Conservation (phyloP, 1,139 yeast species). For the Saccharomyces hybrid region DNA sequence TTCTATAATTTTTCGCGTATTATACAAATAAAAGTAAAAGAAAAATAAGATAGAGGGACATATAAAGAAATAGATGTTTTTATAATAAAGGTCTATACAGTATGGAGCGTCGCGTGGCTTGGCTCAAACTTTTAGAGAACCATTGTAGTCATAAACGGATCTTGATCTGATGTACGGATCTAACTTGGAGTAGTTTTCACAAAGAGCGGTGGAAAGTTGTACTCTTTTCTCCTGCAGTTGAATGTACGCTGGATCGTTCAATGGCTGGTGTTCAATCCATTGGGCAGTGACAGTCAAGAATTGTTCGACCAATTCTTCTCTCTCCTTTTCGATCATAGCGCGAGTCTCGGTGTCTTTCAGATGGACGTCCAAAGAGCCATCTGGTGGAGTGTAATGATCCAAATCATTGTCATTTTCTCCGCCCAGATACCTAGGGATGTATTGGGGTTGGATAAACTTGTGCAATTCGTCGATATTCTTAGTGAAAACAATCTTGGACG, state of each 20-base stretch:
- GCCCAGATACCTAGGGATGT: conserved; percentile 57
- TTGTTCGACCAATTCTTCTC: conserved; percentile 39
- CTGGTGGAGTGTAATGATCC: conserved; percentile 23
- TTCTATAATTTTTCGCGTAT: background rate
- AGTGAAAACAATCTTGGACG: conserved; percentile 71
- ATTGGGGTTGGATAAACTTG: conserved; percentile 43
- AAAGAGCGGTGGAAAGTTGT: conserved; percentile 40
- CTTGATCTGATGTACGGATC: conserved; percentile 70
- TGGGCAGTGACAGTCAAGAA: conserved; percentile 51
- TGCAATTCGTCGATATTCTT: conserved; percentile 50
- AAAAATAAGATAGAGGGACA: background rate
- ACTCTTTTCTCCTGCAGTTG: conserved; percentile 41
- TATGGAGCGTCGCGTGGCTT: background rate
- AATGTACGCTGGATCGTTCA: conserved; percentile 36
- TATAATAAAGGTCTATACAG: background rate
- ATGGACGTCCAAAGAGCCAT: conserved; percentile 48
- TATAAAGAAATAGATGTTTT: background rate
- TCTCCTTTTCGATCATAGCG: conserved; percentile 38
- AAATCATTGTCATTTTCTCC: conserved; percentile 50
- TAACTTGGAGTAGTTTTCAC: conserved; percentile 47
- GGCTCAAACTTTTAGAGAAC: conserved; percentile 18
- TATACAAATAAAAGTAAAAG: background rate
- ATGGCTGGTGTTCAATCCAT: conserved; percentile 51
- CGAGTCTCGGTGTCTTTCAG: conserved; percentile 38
- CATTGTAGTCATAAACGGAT: conserved; percentile 55